Evolutionary conservation across 768 basidiomycete species (phyloP).

Genomic region (Erythrobasidium yunnanense): DNA sequence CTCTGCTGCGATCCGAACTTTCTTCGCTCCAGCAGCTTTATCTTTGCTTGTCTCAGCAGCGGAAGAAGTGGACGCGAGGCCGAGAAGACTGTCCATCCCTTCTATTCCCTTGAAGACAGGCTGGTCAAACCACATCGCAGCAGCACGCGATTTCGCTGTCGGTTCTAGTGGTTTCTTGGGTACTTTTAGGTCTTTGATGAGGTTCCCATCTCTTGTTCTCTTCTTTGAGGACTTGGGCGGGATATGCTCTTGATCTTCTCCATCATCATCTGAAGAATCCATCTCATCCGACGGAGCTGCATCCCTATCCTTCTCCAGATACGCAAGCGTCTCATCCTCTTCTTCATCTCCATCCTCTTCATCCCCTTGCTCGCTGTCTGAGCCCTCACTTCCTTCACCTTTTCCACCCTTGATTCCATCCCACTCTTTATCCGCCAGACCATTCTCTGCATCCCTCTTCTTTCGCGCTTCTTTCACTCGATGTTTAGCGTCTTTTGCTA

Average conservation of each 20-base stretch:
- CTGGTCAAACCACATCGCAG: conserved; percentile 92
- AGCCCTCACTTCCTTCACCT: conserved; percentile 48
- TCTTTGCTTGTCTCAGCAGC: neutral
- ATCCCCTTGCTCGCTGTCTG: conserved; percentile 47
- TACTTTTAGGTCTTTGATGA: conserved; percentile 49
- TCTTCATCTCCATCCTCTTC: conserved; percentile 39
- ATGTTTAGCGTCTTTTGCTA: conserved; percentile 76
- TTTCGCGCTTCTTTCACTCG: conserved; percentile 66
- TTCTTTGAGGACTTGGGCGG: conserved; percentile 29
- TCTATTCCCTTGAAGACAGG: conserved; percentile 65
- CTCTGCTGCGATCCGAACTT: too few relatives aligned
- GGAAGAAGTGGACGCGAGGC: conserved; percentile 21
- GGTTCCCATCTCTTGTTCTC: conserved; percentile 41
- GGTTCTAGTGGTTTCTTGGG: conserved; percentile 36
- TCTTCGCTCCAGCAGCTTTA: too few relatives aligned
- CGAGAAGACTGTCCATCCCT: conserved; percentile 42
- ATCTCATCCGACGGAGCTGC: conserved; percentile 36
- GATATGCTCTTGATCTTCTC: conserved; percentile 29
- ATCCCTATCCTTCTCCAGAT: conserved; percentile 47
- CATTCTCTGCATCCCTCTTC: conserved; percentile 49
- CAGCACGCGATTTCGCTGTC: conserved; percentile 45
- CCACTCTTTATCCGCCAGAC: conserved; percentile 60
- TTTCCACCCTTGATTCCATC: conserved; percentile 52
- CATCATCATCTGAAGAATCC: conserved; percentile 32
- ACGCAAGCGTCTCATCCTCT: conserved; percentile 28